Conservation (phyloP, 1,284 basidiomycete genomes). For the Pyrrhoderma noxium region DNA sequence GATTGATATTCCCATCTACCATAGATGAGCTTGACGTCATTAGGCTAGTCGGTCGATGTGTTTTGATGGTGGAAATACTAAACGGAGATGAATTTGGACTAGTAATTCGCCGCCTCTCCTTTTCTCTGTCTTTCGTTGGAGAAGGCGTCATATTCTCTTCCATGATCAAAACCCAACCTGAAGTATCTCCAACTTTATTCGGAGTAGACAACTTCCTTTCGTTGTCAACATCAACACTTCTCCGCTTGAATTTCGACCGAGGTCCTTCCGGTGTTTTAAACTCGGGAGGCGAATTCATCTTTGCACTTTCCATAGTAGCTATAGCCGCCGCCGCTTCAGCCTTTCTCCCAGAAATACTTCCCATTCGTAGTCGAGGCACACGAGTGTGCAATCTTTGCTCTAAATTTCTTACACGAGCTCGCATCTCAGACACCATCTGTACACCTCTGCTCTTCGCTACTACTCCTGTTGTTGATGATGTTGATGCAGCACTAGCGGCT, state of each 20-base stretch:
- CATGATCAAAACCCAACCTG: slow-evolving; percentile 79
- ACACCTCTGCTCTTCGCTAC: slow-evolving; percentile 68
- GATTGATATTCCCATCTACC: slow-evolving; percentile 32
- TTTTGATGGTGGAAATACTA: slow-evolving; percentile 27
- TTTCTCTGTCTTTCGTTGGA: slow-evolving; percentile 50
- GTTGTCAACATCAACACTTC: slow-evolving; percentile 27
- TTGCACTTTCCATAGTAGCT: slow-evolving; percentile 13
- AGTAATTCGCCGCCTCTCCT: slow-evolving; percentile 49
- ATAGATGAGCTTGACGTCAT: slow-evolving; percentile 30
- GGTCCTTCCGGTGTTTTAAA: slow-evolving; percentile 2
- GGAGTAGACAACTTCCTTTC: slow-evolving; percentile 22
- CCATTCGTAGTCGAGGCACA: slow-evolving; percentile 72
- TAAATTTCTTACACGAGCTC: slow-evolving; percentile 68
- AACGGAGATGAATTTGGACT: slow-evolving; percentile 39
- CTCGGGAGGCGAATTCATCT: slow-evolving; percentile 1
- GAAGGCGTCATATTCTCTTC: slow-evolving; percentile 58
- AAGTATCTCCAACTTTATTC: slow-evolving; percentile 39
- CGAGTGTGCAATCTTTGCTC: slow-evolving; percentile 81
- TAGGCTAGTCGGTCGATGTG: slow-evolving; percentile 19
- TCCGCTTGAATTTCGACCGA: slow-evolving; percentile 24
- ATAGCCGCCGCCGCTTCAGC: slow-evolving; percentile 30
- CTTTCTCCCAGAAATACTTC: slow-evolving; percentile 52
- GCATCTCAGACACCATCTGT: slow-evolving; percentile 85
- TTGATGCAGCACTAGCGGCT: slow-evolving; percentile 1
- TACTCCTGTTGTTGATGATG: slow-evolving; percentile 25